Conservation (phyloP, 768 basidiomycete genomes). For the Leccinum pellstonianum region DNA sequence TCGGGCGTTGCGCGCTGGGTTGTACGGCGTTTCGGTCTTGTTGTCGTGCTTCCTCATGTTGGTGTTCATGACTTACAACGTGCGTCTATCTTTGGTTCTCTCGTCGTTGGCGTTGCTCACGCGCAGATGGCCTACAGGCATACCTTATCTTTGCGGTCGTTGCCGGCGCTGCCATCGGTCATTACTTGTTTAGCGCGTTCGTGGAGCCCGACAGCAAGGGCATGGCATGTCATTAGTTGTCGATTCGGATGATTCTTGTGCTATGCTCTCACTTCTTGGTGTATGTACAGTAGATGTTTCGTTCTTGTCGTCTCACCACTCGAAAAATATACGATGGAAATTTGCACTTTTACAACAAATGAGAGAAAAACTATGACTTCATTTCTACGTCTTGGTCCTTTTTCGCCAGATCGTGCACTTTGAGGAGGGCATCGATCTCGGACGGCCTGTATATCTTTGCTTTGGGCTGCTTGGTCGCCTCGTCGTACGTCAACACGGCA, state of each 20-base stretch:
- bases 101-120: background rate
- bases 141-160: conserved; percentile 85
- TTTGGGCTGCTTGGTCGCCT: conserved; percentile 69
- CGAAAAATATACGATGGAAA: background rate
- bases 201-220: conserved; percentile 70
- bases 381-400: conserved; percentile 83
- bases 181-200: conserved; percentile 68
- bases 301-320: background rate
- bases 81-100: conserved; percentile 37
- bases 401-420: conserved; percentile 80
- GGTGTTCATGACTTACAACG: conserved; percentile 97
- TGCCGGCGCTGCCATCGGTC: conserved; percentile 77
- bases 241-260: background rate
- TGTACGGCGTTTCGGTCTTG: conserved; percentile 77
- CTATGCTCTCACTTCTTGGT: background rate
- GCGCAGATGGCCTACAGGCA: conserved; percentile 46
- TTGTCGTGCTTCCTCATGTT: conserved; percentile 92
- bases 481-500: conserved; percentile 87
- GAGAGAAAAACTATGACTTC: conserved; percentile 42
- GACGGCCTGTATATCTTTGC: conserved; percentile 90
- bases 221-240: conserved; percentile 72
- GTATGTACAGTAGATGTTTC: background rate
- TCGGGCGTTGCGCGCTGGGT: conserved; percentile 56
- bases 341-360: background rate
- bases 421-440: conserved; percentile 83